These are phyloP conservation scores for Andrographis paniculata DNA, from an alignment of 305 asterid genomes.

Conservation along the genomic window DNA sequence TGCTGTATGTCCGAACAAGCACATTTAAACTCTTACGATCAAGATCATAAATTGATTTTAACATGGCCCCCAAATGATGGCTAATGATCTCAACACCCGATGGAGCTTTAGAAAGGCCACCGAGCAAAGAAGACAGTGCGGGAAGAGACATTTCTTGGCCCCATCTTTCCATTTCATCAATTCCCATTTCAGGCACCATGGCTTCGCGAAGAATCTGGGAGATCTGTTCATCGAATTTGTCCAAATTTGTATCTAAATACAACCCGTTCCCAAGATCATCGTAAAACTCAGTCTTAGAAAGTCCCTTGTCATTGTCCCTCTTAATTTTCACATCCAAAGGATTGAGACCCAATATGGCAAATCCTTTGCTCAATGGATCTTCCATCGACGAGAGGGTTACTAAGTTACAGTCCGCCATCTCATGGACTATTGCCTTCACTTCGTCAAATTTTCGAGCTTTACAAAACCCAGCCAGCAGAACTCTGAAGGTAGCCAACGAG, in stretches of 20 bases:
- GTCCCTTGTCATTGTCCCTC: conserved; percentile 61
- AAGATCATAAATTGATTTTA: conserved; percentile 35
- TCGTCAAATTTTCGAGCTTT: conserved; percentile 59
- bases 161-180: conserved; percentile 65
- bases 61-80: conserved; percentile 32
- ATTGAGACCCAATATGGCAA: conserved; percentile 44
- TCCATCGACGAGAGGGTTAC: conserved; percentile 30
- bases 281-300: conserved; percentile 54
- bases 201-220: conserved; percentile 48
- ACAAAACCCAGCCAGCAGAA: conserved; percentile 68
- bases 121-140: conserved; percentile 39
- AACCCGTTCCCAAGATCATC: conserved; percentile 94
- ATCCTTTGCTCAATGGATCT: conserved; percentile 52
- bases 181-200: conserved; percentile 45
- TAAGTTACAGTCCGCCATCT: conserved; percentile 48
- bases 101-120: conserved; percentile 30
- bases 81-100: conserved; percentile 27
- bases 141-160: conserved; percentile 57
- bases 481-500: conserved; percentile 49
- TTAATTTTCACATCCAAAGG: conserved; percentile 57
- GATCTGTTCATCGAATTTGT: conserved; percentile 42
- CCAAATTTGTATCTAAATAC: conserved; percentile 66
- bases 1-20: conserved; percentile 50
- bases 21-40: conserved; percentile 46
- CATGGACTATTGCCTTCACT: conserved; percentile 38